Base-by-base conservation (phyloP, 176 grass and related monocot species). In the Eragrostis nindensis region DNA sequence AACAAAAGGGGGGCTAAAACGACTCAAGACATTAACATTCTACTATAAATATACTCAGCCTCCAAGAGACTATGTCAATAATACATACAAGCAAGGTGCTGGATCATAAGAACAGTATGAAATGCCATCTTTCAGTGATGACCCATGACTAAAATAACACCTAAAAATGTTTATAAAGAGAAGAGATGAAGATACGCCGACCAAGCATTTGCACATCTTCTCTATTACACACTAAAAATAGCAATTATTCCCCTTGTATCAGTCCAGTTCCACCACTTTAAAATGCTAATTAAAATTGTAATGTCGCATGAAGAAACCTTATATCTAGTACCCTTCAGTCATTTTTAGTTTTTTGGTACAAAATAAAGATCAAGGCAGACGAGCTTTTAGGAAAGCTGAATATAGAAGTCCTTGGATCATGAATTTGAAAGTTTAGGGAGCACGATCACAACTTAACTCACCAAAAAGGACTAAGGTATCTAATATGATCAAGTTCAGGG, bases 331-430 rank as follows among this genome's bases (percentile, higher is more conserved):
- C 25, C 30, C 22, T 66, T 56, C 25, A 49, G 49, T 21, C 11
- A 59, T 73, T 52, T 29, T 47, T 40, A 46, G 5, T 77, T 29
- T 43, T 46, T 72, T 17, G 17, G 16, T 17, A 41, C 8, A 26
- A n/a, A 16, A 26, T 55, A 27, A 27, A 39, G 15, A 73, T 55
- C 25, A 64, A 71, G 19, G 59, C 55, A 1, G 18, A 63, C 8
- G 17, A 82, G 21, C 66, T 45, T 71, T 36, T 56, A 87, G 45
- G 18, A 44, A 63, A 77, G 5, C 24, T 29, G 27, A 48, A 56
- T 62, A 42, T 7, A 11, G 32, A 71, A 44, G 57, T 77, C 29
- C 73, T 64, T 54, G 27, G 17, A 50, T 53, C 24, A 63, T 11
- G 1, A 30, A 9, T 62, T 45, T 45, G 4, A 46, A 53, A 56